Evolutionary conservation across 345 rosid genomes (phyloP), one percentile per base, ranked within the genome.

Genomic region (Orychophragmus violaceus): DNA sequence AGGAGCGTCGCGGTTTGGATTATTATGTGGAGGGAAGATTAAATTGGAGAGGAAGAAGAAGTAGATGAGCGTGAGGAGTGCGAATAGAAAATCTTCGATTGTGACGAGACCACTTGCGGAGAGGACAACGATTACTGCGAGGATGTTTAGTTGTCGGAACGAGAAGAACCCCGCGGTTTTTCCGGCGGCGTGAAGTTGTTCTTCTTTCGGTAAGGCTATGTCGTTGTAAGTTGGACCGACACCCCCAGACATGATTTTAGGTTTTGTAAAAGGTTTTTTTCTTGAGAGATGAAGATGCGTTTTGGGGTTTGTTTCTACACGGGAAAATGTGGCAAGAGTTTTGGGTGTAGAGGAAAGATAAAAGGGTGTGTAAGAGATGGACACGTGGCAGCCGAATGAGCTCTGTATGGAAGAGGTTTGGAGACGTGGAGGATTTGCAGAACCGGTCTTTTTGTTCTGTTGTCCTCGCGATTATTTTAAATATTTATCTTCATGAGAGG

Each of bases 41-140:
- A 83, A 27, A 41, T 48, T 68, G 19, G 90, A 69, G 62, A 90
- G 66, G 78, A 90, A 78, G 82, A 69, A 82, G 74, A 93, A 67
- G 87, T 93, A 93, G 56, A 78, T 16, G 64, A 79, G 5, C 2
- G 92, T 82, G 37, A 82, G 76, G 67, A 74, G 62, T 16, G 81
- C 72, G 70, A 90, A 93, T 17, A 76, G 67, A 0, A 90, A 68
- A 68, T 93, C 98, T 48, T 75, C 64, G 33, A 60, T 59, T 53
- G 83, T 68, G 9, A 90, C 86, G 83, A 84, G 74, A 70, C 96
- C 89, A 37, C 87, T 84, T 11, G 97, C 90, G 11, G 96, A 53
- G 66, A 82, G 76, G 72, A 87, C 77, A 12, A 79, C 21, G 70
- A 80, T 72, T 19, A 86, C 54, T 2, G 90, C 93, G 3, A 92